Conservation (phyloP, 2,329 filamentous ascomycete species). For the Cladophialophora yegresii region DNA sequence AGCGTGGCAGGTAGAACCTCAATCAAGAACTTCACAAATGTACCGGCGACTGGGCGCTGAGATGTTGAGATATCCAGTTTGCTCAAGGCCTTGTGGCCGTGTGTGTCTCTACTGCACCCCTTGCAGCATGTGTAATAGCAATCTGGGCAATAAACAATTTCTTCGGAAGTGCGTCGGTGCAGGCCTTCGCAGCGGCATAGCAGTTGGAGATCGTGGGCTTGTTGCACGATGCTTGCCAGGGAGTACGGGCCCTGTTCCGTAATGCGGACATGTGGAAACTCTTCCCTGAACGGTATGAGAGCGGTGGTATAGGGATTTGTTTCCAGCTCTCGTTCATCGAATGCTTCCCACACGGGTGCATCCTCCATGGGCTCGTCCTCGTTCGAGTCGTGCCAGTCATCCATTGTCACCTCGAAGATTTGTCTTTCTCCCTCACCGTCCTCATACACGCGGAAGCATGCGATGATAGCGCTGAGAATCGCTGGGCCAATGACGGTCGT, state of each 20-base stretch:
- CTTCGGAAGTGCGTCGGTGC: constrained; percentile 41
- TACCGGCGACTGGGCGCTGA: constrained; percentile 1
- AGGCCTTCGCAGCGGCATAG: constrained; percentile 62
- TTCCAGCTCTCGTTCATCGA: background rate
- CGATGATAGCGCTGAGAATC: constrained; percentile 61
- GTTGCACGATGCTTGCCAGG: constrained; percentile 4
- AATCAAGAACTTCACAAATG: constrained; percentile 13
- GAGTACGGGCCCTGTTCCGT: background rate
- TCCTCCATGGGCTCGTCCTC: background rate
- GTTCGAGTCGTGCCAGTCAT: background rate
- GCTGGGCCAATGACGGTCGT: constrained; percentile 69
- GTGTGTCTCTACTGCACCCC: constrained; percentile 23
- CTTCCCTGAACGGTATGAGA: background rate
- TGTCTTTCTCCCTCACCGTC: background rate
- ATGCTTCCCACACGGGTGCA: background rate
- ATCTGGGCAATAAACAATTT: constrained; percentile 18
- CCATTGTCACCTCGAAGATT: background rate
- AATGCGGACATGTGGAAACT: background rate
- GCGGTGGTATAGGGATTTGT: background rate
- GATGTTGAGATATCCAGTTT: background rate
- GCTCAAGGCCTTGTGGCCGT: constrained; percentile 18
- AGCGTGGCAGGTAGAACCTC: constrained; percentile 16
- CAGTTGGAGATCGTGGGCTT: constrained; percentile 38
- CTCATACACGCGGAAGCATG: constrained; percentile 34
- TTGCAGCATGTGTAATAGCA: constrained; percentile 31